Conservation (phyloP, 805 yeast species). For the Ogataea salicorniae region DNA sequence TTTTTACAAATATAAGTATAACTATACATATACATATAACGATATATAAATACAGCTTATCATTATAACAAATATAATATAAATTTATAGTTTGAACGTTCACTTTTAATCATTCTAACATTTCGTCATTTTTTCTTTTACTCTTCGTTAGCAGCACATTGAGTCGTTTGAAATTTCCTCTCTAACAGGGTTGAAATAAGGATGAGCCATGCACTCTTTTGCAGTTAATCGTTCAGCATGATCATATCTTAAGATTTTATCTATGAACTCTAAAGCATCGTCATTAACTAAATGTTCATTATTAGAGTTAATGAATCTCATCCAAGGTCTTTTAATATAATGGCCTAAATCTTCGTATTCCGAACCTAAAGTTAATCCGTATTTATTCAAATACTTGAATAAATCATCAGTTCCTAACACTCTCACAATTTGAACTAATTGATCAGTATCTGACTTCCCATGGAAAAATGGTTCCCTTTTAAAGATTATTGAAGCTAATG, state of each 20-base stretch:
- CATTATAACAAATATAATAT: neutral
- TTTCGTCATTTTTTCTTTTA: neutral
- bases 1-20: neutral
- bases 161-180: slow-evolving; percentile 4
- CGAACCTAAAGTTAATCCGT: slow-evolving; percentile 61
- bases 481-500: slow-evolving; percentile 85
- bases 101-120: no score
- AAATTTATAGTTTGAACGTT: neutral
- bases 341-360: slow-evolving; percentile 77
- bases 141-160: neutral
- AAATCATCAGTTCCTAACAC: slow-evolving; percentile 84
- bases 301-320: slow-evolving; percentile 60
- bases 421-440: slow-evolving; percentile 81
- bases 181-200: slow-evolving; percentile 33
- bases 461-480: slow-evolving; percentile 89
- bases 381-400: slow-evolving; percentile 61
- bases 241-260: slow-evolving; percentile 74
- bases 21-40: neutral
- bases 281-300: slow-evolving; percentile 64
- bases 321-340: slow-evolving; percentile 85
- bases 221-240: slow-evolving; percentile 89
- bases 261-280: slow-evolving; percentile 78
- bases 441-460: slow-evolving; percentile 88
- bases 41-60: neutral
- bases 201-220: slow-evolving; percentile 77